These are phyloP conservation scores for Psophocarpus tetragonolobus DNA, from an alignment of 306 rosid genomes.

Conservation along the genomic window DNA sequence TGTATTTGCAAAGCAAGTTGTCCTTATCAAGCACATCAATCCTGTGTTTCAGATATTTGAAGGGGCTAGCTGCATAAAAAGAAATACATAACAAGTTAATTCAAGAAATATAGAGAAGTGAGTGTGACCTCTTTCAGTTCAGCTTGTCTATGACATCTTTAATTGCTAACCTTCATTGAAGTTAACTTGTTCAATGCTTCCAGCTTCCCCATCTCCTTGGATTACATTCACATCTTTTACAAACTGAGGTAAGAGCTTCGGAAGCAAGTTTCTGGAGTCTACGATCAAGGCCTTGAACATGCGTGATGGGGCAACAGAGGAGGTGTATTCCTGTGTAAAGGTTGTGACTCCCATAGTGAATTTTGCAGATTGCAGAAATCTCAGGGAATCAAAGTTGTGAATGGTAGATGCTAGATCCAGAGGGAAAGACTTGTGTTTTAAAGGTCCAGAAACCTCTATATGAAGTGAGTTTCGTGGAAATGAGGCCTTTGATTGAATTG, in stretches of 20 bases:
- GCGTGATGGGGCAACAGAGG: conserved; percentile 57
- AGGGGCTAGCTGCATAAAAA: conserved; percentile 53
- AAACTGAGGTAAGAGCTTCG: conserved; percentile 70
- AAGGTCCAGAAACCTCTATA: conserved; percentile 15
- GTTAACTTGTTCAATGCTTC: conserved; percentile 75
- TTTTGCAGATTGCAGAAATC: background rate
- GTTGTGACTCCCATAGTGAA: conserved; percentile 54
- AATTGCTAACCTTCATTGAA: conserved; percentile 55
- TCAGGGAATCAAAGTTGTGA: conserved; percentile 14
- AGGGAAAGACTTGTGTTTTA: conserved; percentile 31
- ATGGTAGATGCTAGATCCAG: background rate
- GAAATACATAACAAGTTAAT: background rate
- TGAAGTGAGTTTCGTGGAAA: conserved; percentile 41
- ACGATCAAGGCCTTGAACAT: conserved; percentile 69
- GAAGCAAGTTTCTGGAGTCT: conserved; percentile 60
- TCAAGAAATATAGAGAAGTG: conserved; percentile 3
- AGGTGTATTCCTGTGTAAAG: conserved; percentile 47
- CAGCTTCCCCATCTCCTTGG: conserved; percentile 73
- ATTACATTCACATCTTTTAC: conserved; percentile 53
- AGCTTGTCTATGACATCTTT: background rate
- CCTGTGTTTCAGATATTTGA: conserved; percentile 60
- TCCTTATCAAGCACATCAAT: conserved; percentile 62
- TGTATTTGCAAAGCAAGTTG: conserved; percentile 62
- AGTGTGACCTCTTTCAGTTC: background rate
- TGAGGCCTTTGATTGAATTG: background rate